These are phyloP conservation scores for Elsinoe batatas DNA, from an alignment of 2,329 filamentous ascomycete genomes.

Conservation along the genomic window DNA sequence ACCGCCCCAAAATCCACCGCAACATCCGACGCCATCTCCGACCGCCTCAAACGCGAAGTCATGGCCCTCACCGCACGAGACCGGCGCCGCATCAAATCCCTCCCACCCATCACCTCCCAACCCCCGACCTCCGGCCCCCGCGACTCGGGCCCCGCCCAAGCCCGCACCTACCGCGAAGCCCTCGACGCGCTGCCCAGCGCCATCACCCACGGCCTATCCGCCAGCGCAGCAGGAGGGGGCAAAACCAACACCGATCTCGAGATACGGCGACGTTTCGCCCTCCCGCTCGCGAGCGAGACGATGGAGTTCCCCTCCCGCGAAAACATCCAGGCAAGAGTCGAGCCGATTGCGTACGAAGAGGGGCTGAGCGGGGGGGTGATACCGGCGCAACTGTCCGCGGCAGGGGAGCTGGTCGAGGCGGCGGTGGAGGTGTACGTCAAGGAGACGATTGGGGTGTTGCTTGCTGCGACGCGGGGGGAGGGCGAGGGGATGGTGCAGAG, in stretches of 20 bases:
- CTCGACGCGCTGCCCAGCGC: conserved; percentile 3
- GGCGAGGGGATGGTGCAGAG: conserved; percentile 58
- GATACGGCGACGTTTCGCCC: conserved; percentile 54
- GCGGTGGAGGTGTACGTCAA: conserved; percentile 56
- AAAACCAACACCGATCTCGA: conserved; percentile 52
- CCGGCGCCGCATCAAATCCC: conserved; percentile 39
- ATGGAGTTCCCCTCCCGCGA: conserved; percentile 52
- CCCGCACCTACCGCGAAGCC: conserved; percentile 8
- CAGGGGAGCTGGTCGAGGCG: conserved; percentile 51
- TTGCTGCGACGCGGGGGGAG: conserved; percentile 46
- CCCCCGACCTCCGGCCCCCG: not conserved
- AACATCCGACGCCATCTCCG: conserved; percentile 51
- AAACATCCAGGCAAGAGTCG: conserved; percentile 49
- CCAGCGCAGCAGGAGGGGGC: conserved; percentile 9
- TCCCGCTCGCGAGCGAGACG: conserved; percentile 51
- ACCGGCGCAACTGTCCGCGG: conserved; percentile 32
- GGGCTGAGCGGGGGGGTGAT: conserved; percentile 45
- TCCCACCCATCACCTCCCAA: conserved; percentile 21
- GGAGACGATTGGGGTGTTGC: conserved; percentile 46
- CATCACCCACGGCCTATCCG: not conserved
- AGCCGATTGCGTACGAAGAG: conserved; percentile 57
- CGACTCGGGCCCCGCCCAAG: conserved; percentile 4
- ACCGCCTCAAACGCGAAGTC: conserved; percentile 53
- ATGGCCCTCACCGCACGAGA: conserved; percentile 54
- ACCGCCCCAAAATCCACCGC: conserved; percentile 24